Evolutionary conservation across 805 yeast species (phyloP).

Genomic region (Vanderwaltozyma tropicalis): DNA sequence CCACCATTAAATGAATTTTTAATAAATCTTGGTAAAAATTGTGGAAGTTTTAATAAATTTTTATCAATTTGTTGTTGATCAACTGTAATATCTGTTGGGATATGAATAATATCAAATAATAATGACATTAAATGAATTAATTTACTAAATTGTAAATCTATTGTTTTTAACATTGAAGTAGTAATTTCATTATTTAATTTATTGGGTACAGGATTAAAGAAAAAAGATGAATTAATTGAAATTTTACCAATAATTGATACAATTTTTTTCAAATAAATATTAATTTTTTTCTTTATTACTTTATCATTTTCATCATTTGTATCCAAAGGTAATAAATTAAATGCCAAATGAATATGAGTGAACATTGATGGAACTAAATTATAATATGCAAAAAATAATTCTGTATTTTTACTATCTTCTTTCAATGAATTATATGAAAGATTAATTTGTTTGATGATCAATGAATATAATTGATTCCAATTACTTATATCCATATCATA

Average conservation of each 20-base stretch:
- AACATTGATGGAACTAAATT: background rate
- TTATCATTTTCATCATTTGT: background rate
- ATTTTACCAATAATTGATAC: background rate
- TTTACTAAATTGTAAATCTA: background rate
- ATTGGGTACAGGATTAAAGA: background rate
- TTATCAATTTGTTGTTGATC: background rate
- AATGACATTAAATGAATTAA: too few species aligned
- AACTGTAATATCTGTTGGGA: background rate
- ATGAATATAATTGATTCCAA: slow-evolving; percentile 47
- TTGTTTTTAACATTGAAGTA: background rate
- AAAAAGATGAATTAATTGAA: background rate
- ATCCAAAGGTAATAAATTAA: background rate
- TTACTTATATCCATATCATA: slow-evolving; percentile 48
- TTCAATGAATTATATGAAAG: slow-evolving; percentile 31
- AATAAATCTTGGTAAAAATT: slow-evolving; percentile 59
- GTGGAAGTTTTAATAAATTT: slow-evolving; percentile 39
- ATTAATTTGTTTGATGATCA: slow-evolving; percentile 40
- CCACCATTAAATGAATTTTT: slow-evolving; percentile 64
- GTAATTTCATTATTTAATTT: background rate
- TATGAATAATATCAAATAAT: too few species aligned
- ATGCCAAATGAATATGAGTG: slow-evolving; percentile 1
- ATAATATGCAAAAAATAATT: background rate
- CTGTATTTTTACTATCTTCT: background rate
- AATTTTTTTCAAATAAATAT: background rate
- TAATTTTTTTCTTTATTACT: background rate